Percentiles rank a stretch among this genome's conserved stretches.
Evolutionary conservation across 2,329 filamentous ascomycete genomes (phyloP).

Genomic region (Apiospora marii): DNA sequence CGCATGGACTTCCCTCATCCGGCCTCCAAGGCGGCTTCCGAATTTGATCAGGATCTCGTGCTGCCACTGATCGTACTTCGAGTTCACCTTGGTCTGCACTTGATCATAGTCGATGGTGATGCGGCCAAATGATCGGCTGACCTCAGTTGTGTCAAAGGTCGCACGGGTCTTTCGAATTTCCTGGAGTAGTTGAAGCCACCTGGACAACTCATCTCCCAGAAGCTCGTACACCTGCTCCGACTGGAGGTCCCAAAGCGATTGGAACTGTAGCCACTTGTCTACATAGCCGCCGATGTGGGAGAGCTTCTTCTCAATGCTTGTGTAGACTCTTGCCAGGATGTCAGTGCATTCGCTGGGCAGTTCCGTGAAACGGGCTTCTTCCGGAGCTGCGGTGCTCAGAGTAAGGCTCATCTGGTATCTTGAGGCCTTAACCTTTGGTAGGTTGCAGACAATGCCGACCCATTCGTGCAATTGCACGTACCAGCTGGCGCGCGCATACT

Average conservation of each 20-base stretch:
- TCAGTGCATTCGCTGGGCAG: slow-evolving; percentile 85
- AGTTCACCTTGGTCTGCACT: slow-evolving; percentile 97
- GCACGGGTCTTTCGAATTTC: slow-evolving; percentile 95
- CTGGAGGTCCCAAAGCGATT: slow-evolving; percentile 97
- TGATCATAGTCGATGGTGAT: slow-evolving; percentile 98
- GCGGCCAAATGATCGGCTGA: slow-evolving; percentile 91
- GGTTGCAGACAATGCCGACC: slow-evolving; percentile 90
- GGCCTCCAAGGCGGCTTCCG: slow-evolving; percentile 83
- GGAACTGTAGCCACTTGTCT: slow-evolving; percentile 98
- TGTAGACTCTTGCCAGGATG: slow-evolving; percentile 81
- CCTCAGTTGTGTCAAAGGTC: slow-evolving; percentile 97
- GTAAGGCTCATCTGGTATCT: slow-evolving; percentile 87
- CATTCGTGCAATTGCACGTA: slow-evolving; percentile 90
- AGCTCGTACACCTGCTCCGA: slow-evolving; percentile 94
- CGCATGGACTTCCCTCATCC: slow-evolving; percentile 90
- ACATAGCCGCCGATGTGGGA: slow-evolving; percentile 84
- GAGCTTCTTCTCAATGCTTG: slow-evolving; percentile 83
- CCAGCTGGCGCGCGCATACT: slow-evolving; percentile 93
- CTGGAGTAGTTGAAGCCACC: slow-evolving; percentile 95
- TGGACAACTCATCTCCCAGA: slow-evolving; percentile 87
- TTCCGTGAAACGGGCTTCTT: slow-evolving; percentile 79
- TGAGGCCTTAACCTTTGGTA: slow-evolving; percentile 93
- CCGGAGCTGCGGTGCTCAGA: slow-evolving; percentile 66
- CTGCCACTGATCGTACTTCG: slow-evolving; percentile 99
- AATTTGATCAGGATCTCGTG: slow-evolving; percentile 96